These are phyloP conservation scores for Candida berthetii DNA, from an alignment of 805 yeast species.

Conservation along the genomic window DNA sequence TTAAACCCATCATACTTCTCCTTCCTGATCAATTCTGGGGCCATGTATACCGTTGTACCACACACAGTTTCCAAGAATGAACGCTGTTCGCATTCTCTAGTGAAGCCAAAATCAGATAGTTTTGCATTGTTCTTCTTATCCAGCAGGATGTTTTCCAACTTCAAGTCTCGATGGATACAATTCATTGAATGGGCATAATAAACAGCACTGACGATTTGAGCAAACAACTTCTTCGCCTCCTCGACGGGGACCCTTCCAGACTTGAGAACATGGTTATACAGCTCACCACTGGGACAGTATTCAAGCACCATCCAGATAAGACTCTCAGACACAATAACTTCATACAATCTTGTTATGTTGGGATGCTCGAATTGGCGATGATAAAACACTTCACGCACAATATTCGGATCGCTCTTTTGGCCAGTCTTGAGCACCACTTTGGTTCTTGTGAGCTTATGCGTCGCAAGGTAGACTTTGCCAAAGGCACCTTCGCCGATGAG, in stretches of 20 bases:
- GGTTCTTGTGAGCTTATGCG: slow-evolving; percentile 66
- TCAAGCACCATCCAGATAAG: slow-evolving; percentile 85
- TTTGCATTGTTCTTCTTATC: slow-evolving; percentile 58
- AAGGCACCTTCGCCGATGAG: slow-evolving; percentile 90
- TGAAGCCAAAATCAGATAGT: slow-evolving; percentile 90
- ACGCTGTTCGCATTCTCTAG: slow-evolving; percentile 63
- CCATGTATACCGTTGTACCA: slow-evolving; percentile 95
- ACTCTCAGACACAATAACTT: slow-evolving; percentile 74
- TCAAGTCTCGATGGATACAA: slow-evolving; percentile 80
- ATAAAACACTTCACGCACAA: slow-evolving; percentile 86
- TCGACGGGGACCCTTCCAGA: slow-evolving; percentile 42
- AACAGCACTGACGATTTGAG: slow-evolving; percentile 56
- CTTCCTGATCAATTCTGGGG: slow-evolving; percentile 78
- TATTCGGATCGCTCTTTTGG: slow-evolving; percentile 67
- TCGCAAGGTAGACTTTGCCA: slow-evolving; percentile 86
- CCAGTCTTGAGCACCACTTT: slow-evolving; percentile 85
- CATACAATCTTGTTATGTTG: slow-evolving; percentile 79
- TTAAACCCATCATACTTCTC: slow-evolving; percentile 73
- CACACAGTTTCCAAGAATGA: slow-evolving; percentile 73
- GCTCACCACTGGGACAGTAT: slow-evolving; percentile 78
- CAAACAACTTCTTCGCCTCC: slow-evolving; percentile 48
- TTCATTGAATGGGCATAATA: slow-evolving; percentile 69
- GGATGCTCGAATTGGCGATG: slow-evolving; percentile 81
- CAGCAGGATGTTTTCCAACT: slow-evolving; percentile 69
- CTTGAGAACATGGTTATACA: slow-evolving; percentile 59